Evolutionary conservation across 2,329 filamentous ascomycete genomes (phyloP).

Genomic region (Colletotrichum tanaceti): DNA sequence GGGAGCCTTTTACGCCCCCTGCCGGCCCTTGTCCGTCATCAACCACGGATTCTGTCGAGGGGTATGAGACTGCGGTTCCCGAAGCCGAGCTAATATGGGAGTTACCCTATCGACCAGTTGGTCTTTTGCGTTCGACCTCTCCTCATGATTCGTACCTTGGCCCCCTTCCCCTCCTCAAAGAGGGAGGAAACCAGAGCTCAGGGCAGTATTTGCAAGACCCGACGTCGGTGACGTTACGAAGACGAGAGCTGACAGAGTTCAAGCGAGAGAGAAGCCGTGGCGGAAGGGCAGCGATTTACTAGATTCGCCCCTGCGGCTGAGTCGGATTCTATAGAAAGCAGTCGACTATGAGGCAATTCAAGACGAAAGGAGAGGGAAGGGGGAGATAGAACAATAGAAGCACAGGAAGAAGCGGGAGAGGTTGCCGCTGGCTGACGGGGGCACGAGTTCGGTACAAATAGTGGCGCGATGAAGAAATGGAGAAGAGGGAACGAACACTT

Average conservation of each 20-base stretch:
- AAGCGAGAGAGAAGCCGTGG: conserved; percentile 3
- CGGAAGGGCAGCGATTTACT: conserved; percentile 5
- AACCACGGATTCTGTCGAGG: conserved; percentile 27
- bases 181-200: background rate
- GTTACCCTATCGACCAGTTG: conserved; percentile 25
- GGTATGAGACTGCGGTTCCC: conserved; percentile 24
- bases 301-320: conserved; percentile 26
- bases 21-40: conserved; percentile 8
- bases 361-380: conserved; percentile 12
- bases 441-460: conserved; percentile 6
- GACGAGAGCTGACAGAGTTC: conserved; percentile 36
- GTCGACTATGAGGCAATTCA: conserved; percentile 30
- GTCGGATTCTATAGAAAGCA: conserved; percentile 21
- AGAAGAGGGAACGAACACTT: background rate
- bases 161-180: conserved; percentile 19
- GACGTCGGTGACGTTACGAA: conserved; percentile 12
- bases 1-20: conserved; percentile 25
- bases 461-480: conserved; percentile 26
- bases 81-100: conserved; percentile 21
- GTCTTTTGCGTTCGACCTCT: background rate
- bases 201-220: background rate
- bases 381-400: background rate
- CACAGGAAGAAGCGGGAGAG: background rate
- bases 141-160: conserved; percentile 17
- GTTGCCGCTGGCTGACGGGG: background rate